Evolutionary conservation across 305 asterid genomes (phyloP).

Genomic region (Fraxinus sp.): DNA sequence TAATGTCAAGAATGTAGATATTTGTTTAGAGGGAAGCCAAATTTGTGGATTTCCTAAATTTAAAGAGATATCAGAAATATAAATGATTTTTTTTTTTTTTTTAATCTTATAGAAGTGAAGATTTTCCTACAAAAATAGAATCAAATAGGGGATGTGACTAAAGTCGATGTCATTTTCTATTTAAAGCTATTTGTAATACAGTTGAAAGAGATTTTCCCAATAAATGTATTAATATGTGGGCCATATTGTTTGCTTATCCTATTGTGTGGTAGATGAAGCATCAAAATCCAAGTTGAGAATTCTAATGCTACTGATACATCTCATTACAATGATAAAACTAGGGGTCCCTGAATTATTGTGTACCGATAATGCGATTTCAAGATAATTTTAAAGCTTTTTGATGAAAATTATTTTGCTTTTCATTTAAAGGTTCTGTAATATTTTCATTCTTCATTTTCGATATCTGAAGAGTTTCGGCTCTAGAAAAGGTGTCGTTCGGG

Average conservation of each 20-base stretch:
- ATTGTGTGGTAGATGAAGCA: slow-evolving; percentile 41
- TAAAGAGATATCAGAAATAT: slow-evolving; percentile 22
- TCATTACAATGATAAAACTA: slow-evolving; percentile 28
- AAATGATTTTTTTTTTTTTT: not conserved
- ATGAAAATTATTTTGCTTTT: not conserved
- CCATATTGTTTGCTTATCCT: slow-evolving; percentile 30
- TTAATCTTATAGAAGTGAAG: slow-evolving; percentile 13
- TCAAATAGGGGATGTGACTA: slow-evolving; percentile 2
- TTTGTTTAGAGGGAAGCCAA: slow-evolving; percentile 6
- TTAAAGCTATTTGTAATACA: slow-evolving; percentile 24
- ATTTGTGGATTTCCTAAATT: slow-evolving; percentile 33
- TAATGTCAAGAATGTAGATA: not conserved
- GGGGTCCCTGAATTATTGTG: slow-evolving; percentile 36
- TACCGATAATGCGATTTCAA: slow-evolving; percentile 17
- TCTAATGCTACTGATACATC: slow-evolving; percentile 35
- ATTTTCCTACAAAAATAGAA: slow-evolving; percentile 17
- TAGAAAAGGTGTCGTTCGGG: not conserved
- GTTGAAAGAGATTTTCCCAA: slow-evolving; percentile 31
- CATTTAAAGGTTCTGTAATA: not conserved
- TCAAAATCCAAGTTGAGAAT: slow-evolving; percentile 46
- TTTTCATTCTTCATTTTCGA: not conserved
- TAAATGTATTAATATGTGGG: slow-evolving; percentile 37
- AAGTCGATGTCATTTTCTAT: slow-evolving; percentile 43
- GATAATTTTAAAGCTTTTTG: not conserved
- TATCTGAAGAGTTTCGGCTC: not conserved